These are phyloP conservation scores for Cryphonectria carpinicola DNA, from an alignment of 2,329 filamentous ascomycete genomes.

Conservation along the genomic window DNA sequence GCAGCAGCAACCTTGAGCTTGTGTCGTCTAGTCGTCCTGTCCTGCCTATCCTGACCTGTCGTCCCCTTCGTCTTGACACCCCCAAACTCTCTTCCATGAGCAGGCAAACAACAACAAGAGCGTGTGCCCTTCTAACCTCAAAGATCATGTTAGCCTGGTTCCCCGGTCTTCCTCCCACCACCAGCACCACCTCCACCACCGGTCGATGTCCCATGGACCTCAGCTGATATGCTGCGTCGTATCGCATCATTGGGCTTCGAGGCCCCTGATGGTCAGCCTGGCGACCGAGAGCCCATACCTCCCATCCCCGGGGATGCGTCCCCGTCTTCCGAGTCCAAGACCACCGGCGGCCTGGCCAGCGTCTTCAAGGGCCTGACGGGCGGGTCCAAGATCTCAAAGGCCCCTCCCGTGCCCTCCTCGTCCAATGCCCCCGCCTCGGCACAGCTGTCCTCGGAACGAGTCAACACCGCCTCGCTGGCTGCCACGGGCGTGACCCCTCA, in stretches of 20 bases:
- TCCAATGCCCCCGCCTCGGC: constrained; percentile 37
- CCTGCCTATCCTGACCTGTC: background rate
- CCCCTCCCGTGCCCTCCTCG: constrained; percentile 49
- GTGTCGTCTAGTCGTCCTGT: background rate
- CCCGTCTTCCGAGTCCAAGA: constrained; percentile 59
- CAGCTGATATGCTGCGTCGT: constrained; percentile 48
- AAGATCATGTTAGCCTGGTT: constrained; percentile 16
- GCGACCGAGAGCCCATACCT: constrained; percentile 58
- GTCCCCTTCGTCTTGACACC: too few species aligned
- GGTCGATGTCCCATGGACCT: constrained; percentile 27
- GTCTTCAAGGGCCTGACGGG: constrained; percentile 65
- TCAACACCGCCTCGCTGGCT: constrained; percentile 44
- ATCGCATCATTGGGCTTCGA: constrained; percentile 49
- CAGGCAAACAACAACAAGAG: background rate
- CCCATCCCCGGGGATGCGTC: constrained; percentile 59
- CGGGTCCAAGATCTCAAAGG: constrained; percentile 57
- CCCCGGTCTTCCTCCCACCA: background rate
- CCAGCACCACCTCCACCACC: background rate
- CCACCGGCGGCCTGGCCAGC: constrained; percentile 60
- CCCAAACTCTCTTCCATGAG: background rate
- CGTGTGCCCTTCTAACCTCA: constrained; percentile 18
- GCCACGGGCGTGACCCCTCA: constrained; percentile 52
- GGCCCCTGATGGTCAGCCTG: constrained; percentile 44
- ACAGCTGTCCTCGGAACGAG: constrained; percentile 49
- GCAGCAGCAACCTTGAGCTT: background rate